A percentile compares a stretch with the other conserved stretches of the same genome.
These are phyloP conservation scores for Populus hybrid DNA, from an alignment of 441 rosid genomes.

Conservation along the genomic window DNA sequence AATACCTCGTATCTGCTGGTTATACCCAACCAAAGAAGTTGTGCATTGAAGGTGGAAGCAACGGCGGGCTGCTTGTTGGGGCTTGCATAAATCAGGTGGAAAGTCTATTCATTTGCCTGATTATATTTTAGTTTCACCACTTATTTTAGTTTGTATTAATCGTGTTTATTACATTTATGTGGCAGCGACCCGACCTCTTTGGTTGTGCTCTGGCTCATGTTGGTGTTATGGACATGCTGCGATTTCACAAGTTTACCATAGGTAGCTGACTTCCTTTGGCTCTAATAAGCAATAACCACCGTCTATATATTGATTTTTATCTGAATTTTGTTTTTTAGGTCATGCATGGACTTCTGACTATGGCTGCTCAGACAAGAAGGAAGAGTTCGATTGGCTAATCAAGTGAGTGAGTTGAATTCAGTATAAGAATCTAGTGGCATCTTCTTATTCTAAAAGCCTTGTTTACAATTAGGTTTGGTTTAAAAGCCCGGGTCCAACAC, in stretches of 20 bases:
- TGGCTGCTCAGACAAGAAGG: constrained; percentile 84
- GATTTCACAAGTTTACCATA: constrained; percentile 94
- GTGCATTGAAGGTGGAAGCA: constrained; percentile 98
- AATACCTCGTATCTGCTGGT: constrained; percentile 75
- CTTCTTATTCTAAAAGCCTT: neutral
- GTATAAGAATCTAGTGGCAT: neutral
- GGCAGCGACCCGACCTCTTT: constrained; percentile 93
- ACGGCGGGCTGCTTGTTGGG: constrained; percentile 94
- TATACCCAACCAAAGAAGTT: constrained; percentile 73
- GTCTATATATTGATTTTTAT: constrained; percentile 9
- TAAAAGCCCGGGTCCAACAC: too few relatives aligned
- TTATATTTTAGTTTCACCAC: neutral
- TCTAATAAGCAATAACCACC: neutral
- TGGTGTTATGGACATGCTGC: constrained; percentile 99
- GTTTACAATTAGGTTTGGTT: too few relatives aligned
- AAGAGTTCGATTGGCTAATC: constrained; percentile 86
- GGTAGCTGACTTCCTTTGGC: constrained; percentile 38
- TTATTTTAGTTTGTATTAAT: neutral
- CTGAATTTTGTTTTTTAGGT: constrained; percentile 38
- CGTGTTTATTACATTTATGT: neutral
- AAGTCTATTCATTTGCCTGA: constrained; percentile 3
- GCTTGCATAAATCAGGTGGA: constrained; percentile 92
- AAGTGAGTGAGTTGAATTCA: constrained; percentile 34
- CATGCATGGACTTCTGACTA: constrained; percentile 96
- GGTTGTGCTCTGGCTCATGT: constrained; percentile 99